Conservation (phyloP, 2,329 filamentous ascomycete species). For the Zymoseptoria ardabiliae region DNA sequence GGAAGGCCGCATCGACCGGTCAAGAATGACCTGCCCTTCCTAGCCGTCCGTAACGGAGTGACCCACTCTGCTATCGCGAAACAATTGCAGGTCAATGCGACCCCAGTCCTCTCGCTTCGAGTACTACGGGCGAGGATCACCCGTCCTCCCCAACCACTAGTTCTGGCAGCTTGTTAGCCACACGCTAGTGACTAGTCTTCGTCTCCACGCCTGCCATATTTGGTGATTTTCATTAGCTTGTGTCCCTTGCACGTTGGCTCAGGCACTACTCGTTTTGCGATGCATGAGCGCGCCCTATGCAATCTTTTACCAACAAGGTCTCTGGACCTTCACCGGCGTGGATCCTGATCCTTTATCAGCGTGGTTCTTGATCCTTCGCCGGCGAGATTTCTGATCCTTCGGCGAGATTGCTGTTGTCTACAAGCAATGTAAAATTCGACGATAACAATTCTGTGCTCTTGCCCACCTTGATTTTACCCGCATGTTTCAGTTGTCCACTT, state of each 20-base stretch:
- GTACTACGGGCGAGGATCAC: too few relatives aligned
- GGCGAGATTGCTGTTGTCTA: not conserved
- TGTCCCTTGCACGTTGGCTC: not conserved
- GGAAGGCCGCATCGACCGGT: not conserved
- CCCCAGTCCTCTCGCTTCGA: too few relatives aligned
- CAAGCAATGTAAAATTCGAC: not conserved
- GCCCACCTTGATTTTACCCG: not conserved
- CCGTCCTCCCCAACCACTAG: not conserved
- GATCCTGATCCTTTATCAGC: not conserved
- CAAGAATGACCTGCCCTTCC: too few relatives aligned
- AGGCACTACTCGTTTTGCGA: not conserved
- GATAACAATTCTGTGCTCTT: not conserved
- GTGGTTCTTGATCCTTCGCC: not conserved
- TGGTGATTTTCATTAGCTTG: too few relatives aligned
- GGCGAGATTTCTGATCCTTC: not conserved
- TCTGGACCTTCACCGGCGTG: not conserved
- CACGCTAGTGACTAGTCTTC: not conserved
- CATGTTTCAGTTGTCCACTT: not conserved
- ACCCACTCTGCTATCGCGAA: too few relatives aligned
- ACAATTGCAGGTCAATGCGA: too few relatives aligned
- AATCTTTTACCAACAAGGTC: not conserved
- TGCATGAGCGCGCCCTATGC: not conserved
- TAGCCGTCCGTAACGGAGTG: too few relatives aligned
- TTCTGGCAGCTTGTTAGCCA: not conserved
- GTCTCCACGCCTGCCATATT: not conserved